These are phyloP conservation scores for Geotrichum macrosporum DNA, from an alignment of 1,139 yeast species.

Conservation along the genomic window DNA sequence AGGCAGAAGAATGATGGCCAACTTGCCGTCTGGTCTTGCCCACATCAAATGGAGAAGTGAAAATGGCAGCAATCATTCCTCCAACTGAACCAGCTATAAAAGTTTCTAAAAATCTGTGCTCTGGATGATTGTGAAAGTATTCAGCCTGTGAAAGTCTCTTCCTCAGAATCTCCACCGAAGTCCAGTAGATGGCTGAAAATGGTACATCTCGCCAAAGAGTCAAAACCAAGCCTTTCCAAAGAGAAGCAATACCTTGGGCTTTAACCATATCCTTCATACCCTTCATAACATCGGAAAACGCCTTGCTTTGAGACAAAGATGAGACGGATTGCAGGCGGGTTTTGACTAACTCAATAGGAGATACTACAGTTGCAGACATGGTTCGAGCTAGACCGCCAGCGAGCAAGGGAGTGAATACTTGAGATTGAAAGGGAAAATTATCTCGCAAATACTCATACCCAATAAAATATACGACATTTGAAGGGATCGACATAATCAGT, in stretches of 20 bases:
- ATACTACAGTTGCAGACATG: conserved; percentile 75
- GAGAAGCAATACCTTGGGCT: conserved; percentile 54
- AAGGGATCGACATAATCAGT: conserved; percentile 83
- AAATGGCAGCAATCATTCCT: conserved; percentile 79
- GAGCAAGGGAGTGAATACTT: conserved; percentile 63
- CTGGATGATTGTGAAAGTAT: conserved; percentile 34
- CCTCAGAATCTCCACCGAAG: conserved; percentile 45
- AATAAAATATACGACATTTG: conserved; percentile 88
- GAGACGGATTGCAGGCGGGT: conserved; percentile 81
- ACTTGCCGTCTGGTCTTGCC: conserved; percentile 93
- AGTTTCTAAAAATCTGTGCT: conserved; percentile 62
- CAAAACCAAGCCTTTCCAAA: conserved; percentile 80
- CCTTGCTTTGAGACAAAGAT: conserved; percentile 26
- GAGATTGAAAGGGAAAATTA: conserved; percentile 54
- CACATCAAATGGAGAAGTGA: conserved; percentile 94
- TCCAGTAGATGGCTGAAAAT: conserved; percentile 93
- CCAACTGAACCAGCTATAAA: conserved; percentile 81
- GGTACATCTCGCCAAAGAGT: conserved; percentile 98
- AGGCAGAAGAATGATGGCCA: conserved; percentile 37
- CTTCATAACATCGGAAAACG: conserved; percentile 42
- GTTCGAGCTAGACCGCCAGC: conserved; percentile 86
- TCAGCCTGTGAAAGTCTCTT: conserved; percentile 26
- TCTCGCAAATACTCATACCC: conserved; percentile 88
- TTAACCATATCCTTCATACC: conserved; percentile 57
- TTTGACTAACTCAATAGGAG: conserved; percentile 83